These are phyloP conservation scores for Wickerhamiella brachini DNA, from an alignment of 805 yeast species.

Conservation along the genomic window DNA sequence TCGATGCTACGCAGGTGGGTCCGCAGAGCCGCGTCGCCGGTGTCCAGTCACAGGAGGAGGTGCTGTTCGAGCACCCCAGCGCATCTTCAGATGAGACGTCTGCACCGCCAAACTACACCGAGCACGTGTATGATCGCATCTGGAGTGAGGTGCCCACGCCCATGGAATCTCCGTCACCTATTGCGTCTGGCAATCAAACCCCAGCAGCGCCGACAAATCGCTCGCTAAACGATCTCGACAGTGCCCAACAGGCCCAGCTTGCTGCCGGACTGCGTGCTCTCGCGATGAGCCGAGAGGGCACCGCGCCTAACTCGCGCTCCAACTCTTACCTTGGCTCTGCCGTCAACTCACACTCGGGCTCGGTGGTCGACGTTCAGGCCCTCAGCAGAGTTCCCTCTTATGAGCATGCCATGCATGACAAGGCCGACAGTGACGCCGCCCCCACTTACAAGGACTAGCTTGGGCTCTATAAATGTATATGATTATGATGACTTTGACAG, in stretches of 20 bases:
- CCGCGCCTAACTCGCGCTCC: slow-evolving; percentile 2
- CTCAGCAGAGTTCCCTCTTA: slow-evolving; percentile 75
- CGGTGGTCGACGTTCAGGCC: slow-evolving; percentile 25
- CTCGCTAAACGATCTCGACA: slow-evolving; percentile 20
- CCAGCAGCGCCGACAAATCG: slow-evolving; percentile 20
- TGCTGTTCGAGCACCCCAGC: slow-evolving; percentile 1
- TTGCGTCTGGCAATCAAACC: slow-evolving; percentile 24
- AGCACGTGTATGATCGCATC: slow-evolving; percentile 65
- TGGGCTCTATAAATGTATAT: not conserved
- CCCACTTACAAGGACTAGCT: slow-evolving; percentile 43
- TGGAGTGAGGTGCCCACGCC: slow-evolving; percentile 48
- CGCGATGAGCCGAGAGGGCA: slow-evolving; percentile 22
- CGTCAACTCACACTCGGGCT: slow-evolving; percentile 34
- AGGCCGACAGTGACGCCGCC: slow-evolving; percentile 39
- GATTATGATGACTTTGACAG: not conserved
- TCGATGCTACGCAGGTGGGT: slow-evolving; percentile 50
- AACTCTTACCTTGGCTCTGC: slow-evolving; percentile 37
- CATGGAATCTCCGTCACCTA: slow-evolving; percentile 26
- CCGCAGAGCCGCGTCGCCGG: slow-evolving; percentile 6
- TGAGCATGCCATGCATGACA: slow-evolving; percentile 54
- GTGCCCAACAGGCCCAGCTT: slow-evolving; percentile 25
- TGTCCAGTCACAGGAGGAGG: slow-evolving; percentile 7
- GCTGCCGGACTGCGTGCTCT: slow-evolving; percentile 28
- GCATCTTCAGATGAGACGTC: slow-evolving; percentile 12
- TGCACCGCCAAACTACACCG: slow-evolving; percentile 81